Base-by-base conservation (phyloP, 148 eudicot genomes). In the Hydrangea macrophylla region DNA sequence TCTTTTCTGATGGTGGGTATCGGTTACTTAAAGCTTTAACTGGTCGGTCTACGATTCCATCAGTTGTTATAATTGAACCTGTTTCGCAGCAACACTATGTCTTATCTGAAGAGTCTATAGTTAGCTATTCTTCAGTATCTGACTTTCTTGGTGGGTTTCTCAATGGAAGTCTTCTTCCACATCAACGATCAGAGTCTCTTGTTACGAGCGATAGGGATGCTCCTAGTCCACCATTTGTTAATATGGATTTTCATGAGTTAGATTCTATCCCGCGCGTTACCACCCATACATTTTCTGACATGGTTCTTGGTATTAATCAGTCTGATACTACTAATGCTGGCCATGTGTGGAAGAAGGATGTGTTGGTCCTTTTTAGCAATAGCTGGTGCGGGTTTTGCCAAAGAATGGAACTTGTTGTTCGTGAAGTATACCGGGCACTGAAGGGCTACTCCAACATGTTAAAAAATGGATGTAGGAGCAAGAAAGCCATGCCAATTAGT, bases 301-400 rank as follows among this genome's bases (percentile, higher is more conserved):
- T 92, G 60, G 96, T 92, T 59, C 65, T 81, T 73, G 90, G 88
- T 62, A 70, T 76, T 69, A 81, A 72, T 55, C 74, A 79, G 36
- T 77, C 80, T 42, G 77, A 76, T 83, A 63, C 56, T 53, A 60
- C 68, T 68, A 72, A 73, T 77, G 55, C 73, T 58, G 74, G 72
- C 30, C 59, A 75, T 71, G 71, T 82, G 35, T 81, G 78, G 79
- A 79, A 84, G 70, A 85, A 77, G 72, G 92, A 90, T 58, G 87
- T 86, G 10, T 48, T 90, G 76, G 98, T 92, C 67, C 88, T 92
- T 73, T 88, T 92, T 71, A 86, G 88, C 83, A 83, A 75, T 71
- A 80, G 78, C 58, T 92, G 94, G 94, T 92, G 98, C 79, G 98
- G 94, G 54, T 88, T 90, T 76, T 92, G 98, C 80, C 96, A 86